Evolutionary conservation across 2,329 filamentous ascomycete genomes (phyloP), one percentile per base, ranked within the genome.

Genomic region (Epichloe baconii): DNA sequence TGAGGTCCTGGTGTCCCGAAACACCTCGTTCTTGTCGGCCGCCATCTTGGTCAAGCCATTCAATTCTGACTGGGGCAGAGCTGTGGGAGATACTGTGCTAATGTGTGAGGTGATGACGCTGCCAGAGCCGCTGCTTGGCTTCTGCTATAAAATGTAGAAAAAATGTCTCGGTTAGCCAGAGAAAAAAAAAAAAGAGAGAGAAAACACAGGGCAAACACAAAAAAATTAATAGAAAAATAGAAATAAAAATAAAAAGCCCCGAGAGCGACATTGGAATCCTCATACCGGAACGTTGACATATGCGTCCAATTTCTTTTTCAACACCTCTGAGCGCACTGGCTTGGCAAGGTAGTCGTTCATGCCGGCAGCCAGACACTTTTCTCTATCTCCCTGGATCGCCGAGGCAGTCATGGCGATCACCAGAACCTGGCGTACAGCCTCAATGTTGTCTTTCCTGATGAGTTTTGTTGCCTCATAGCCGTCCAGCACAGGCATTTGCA

Each of bases 321-420:
- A 73, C 41, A 94, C 83, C 45, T 90, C 86, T 4, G 86, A 88
- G 54, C 89, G 79, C n/a, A 97, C 91, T 1, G 91, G 91, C 65
- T 97, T 97, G 15, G 91, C 89, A 1, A 96, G 78, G 61, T 96
- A 97, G 62, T 96, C 93, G 66, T 96, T 95, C 91, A 97, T 97
- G 44, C 91, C 91, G 1, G 88, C 88, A 47, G 89, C 88, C n/a
- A 96, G 72, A 59, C 91, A 96, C 69, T 95, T 96, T 65, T 97
- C 91, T 46, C 90, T 78, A 64, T 97, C 91, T 17, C 91, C 91
- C 64, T 93, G 86, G 54, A 97, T 97, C 3, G 91, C 91, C 26
- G 85, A 90, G 1, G 91, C 91, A 1, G 91, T 97, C 91, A 97
- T 96, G 50, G 91, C 91, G 59, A 97, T 96, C 47, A 97, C 86